Evolutionary conservation across 148 eudicot genomes (phyloP).

Genomic region (Nyssa sinensis): DNA sequence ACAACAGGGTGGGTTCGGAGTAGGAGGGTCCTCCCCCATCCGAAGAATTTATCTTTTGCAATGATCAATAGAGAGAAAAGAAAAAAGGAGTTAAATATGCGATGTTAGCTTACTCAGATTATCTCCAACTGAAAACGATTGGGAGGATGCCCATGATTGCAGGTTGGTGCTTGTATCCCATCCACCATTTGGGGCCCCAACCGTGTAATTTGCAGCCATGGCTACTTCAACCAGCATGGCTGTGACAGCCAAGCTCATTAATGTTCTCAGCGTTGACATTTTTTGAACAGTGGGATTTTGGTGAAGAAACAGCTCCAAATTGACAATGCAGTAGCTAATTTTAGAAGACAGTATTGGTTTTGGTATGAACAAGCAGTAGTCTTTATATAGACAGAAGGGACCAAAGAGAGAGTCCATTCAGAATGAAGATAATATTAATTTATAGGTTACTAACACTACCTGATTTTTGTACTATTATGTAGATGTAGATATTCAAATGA

Average conservation of each 20-base stretch:
- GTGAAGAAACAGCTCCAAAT: background rate
- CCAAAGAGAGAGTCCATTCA: background rate
- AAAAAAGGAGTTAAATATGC: background rate
- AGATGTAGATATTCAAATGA: background rate
- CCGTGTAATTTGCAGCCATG: constrained; percentile 21
- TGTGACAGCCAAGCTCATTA: constrained; percentile 23
- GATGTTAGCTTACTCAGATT: constrained; percentile 20
- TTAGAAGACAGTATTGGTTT: background rate
- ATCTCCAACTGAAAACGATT: constrained; percentile 24
- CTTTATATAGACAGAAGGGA: constrained; percentile 7
- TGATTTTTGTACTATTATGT: background rate
- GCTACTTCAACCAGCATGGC: constrained; percentile 22
- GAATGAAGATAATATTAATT: background rate
- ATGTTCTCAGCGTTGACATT: constrained; percentile 15
- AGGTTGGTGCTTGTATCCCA: constrained; percentile 36
- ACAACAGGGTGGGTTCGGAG: too few species aligned
- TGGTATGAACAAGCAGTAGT: background rate
- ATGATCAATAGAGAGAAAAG: too few species aligned
- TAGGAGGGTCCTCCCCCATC: too few species aligned
- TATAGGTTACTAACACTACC: background rate
- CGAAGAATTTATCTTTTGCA: background rate
- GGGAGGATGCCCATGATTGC: constrained; percentile 21
- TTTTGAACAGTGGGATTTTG: background rate
- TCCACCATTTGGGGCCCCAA: constrained; percentile 32
- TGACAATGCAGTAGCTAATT: background rate